Percentiles rank a stretch among this genome's conserved stretches.
Evolutionary conservation across 371 early-diverging fungal species (phyloP).

Genomic region (Mortierella sp.): DNA sequence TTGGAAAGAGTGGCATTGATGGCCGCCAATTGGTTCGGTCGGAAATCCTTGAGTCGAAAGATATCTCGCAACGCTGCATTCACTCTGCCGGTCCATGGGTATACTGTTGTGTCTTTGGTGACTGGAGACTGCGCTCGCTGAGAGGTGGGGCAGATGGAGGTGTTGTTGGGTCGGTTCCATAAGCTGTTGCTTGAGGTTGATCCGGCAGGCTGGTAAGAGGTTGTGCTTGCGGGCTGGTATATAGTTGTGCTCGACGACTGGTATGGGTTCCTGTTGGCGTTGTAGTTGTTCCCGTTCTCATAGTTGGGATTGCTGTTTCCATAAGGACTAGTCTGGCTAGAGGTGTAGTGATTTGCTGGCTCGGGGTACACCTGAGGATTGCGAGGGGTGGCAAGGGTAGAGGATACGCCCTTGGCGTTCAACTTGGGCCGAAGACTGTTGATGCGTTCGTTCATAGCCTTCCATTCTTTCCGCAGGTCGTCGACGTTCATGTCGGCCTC

Average conservation of each 20-base stretch:
- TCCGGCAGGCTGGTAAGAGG: background rate
- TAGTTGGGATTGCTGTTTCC: background rate
- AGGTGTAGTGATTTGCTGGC: background rate
- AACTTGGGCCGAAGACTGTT: constrained; percentile 27
- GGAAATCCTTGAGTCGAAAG: constrained; percentile 89
- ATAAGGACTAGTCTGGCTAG: background rate
- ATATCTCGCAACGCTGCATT: constrained; percentile 74
- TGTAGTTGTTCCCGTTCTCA: background rate
- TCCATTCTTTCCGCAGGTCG: constrained; percentile 33
- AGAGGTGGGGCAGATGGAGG: background rate
- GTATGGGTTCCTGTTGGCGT: background rate
- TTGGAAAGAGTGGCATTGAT: constrained; percentile 92
- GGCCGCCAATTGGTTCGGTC: constrained; percentile 94
- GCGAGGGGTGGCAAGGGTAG: background rate
- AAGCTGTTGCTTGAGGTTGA: background rate
- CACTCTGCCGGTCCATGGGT: constrained; percentile 89
- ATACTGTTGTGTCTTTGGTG: constrained; percentile 29
- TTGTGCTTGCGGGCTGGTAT: background rate
- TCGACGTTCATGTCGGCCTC: constrained; percentile 19
- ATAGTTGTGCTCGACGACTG: background rate
- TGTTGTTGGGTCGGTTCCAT: background rate
- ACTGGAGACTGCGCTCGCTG: constrained; percentile 23
- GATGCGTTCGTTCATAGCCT: constrained; percentile 36
- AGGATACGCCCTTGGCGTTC: constrained; percentile 5
- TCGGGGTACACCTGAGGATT: background rate